Evolutionary conservation across 805 yeast genomes (phyloP), one percentile per base, ranked within the genome.

Genomic region (Yarrowia yakushimensis): DNA sequence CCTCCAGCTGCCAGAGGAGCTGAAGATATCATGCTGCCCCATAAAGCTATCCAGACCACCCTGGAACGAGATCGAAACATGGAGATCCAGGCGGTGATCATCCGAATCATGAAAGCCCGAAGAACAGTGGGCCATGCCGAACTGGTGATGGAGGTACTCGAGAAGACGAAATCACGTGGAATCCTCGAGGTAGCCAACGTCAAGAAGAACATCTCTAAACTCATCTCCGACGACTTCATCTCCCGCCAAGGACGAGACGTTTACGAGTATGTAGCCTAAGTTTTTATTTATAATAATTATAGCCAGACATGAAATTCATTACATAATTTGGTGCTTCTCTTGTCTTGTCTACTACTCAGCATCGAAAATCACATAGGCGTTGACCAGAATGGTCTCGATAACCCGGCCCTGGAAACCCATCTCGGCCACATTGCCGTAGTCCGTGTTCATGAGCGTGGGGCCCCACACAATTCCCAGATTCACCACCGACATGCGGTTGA

Each of bases 381-480:
- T 90, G 64, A 81, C 74, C 75, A 93, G 84, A 69, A 94, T 81
- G 64, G 91, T 93, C 71, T 92, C 97, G 67, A 94, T 83, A 4
- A 90, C 88, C 63, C 82, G 81, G 46, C 89, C 86, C 73, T 88
- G 90, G 67, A 81, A 84, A 62, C 86, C 86, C 77, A 88, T 83
- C 69, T 85, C 97, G 66, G 85, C 88, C 64, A 84, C 86, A 70
- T 81, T 77, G 23, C 82, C 81, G 63, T 82, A 83, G 68, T 84
- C 88, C 52, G 85, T 83, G 18, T 86, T 82, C 72, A 94, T 80
- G 60, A 94, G 75, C 1, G 89, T 88, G 18, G 97, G 96, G 0
- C 97, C 97, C 99, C 99, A 94, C 37, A 93, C 91, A 39, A 90
- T 89, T 50, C 96, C 89, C 68, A 94, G 74, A 64, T 88, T 86